Percentiles rank a stretch among this genome's conserved stretches.
Evolutionary conservation across 2,329 filamentous ascomycete genomes (phyloP).

Genomic region (Colletotrichum cordylinicola): DNA sequence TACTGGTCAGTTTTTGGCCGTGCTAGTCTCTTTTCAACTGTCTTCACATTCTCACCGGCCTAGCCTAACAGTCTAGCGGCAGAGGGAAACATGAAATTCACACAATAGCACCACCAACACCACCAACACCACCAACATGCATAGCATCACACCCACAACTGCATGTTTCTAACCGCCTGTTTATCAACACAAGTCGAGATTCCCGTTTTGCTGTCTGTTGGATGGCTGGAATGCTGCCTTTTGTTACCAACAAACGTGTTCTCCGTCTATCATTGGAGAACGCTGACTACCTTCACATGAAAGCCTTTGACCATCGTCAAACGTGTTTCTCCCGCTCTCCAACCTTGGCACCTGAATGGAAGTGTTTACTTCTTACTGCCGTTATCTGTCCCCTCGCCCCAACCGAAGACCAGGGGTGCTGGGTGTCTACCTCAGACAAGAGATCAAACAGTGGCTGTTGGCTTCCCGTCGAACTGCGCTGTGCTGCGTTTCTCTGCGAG

Average conservation of each 20-base stretch:
- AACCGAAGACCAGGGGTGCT: background rate
- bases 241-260: background rate
- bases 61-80: background rate
- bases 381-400: background rate
- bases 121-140: background rate
- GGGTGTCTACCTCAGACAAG: background rate
- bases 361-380: background rate
- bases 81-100: background rate
- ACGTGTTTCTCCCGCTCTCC: background rate
- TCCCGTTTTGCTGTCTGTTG: background rate
- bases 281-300: background rate
- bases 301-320: background rate
- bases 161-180: background rate
- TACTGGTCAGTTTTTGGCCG: background rate
- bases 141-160: background rate
- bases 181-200: background rate
- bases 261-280: background rate
- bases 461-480: background rate
- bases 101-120: background rate
- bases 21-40: background rate
- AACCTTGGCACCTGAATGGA: background rate
- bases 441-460: constrained; percentile 4
- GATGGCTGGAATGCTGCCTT: background rate
- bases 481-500: background rate
- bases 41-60: background rate